phyloP scores from a whole-genome alignment of 163 green algal genomes.

The Chlorella variabilis region DNA sequence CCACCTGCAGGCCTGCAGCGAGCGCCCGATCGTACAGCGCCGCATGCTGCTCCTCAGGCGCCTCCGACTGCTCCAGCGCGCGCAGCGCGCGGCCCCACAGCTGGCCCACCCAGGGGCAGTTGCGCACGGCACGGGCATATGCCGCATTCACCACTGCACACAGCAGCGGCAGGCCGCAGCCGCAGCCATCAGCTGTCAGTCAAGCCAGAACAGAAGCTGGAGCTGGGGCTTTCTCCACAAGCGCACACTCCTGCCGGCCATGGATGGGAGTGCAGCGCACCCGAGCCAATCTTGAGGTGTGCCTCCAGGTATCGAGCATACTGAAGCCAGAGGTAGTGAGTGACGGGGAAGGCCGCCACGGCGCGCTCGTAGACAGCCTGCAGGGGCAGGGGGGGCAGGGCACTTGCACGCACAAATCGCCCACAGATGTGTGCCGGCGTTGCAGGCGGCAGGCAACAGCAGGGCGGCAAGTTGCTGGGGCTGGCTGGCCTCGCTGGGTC shows the following conservation, averaged over 20 bases:
- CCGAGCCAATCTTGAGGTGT: constrained; percentile 42
- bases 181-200: too few relatives aligned
- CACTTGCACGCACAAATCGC: too few relatives aligned
- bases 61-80: constrained; percentile 60
- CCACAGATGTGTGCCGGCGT: too few relatives aligned
- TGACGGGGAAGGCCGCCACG: constrained; percentile 83
- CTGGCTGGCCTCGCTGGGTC: not conserved
- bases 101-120: constrained; percentile 88
- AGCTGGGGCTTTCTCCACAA: too few relatives aligned
- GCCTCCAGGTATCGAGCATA: constrained; percentile 80
- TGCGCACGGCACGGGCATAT: constrained; percentile 78
- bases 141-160: constrained; percentile 44
- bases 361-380: constrained; percentile 85
- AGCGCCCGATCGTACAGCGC: constrained; percentile 59
- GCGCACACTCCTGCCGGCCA: too few relatives aligned
- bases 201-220: too few relatives aligned
- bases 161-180: too few relatives aligned
- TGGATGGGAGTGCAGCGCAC: too few relatives aligned
- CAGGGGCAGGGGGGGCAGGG: too few relatives aligned
- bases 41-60: constrained; percentile 47
- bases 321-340: constrained; percentile 81
- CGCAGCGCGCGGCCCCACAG: constrained; percentile 78
- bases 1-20: constrained; percentile 70
- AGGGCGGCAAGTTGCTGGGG: not conserved
- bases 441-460: not conserved